phyloP scores from a whole-genome alignment of 2,329 filamentous ascomycete species.

The Pleomassaria siparia region DNA sequence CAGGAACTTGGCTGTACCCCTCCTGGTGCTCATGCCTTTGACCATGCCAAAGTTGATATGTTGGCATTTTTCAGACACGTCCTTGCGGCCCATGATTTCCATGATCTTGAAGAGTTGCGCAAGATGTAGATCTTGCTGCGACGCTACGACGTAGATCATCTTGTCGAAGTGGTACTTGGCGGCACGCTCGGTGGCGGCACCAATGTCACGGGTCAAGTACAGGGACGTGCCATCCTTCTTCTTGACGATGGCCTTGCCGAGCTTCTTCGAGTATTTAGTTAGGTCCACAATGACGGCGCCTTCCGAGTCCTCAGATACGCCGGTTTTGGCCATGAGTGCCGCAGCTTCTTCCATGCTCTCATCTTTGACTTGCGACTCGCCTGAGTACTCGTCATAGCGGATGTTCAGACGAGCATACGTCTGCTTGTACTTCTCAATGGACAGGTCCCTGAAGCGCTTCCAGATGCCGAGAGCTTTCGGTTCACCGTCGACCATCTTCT shows the following conservation, averaged over 20 bases:
- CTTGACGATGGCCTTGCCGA: slow-evolving; percentile 67
- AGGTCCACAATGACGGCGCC: slow-evolving; percentile 71
- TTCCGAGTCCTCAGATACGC: slow-evolving; percentile 64
- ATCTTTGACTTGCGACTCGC: slow-evolving; percentile 67
- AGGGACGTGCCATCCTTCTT: slow-evolving; percentile 68
- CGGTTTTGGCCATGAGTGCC: slow-evolving; percentile 59
- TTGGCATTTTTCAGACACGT: slow-evolving; percentile 60
- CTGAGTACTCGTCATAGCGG: slow-evolving; percentile 66
- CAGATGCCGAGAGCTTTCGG: slow-evolving; percentile 61
- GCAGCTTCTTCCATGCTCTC: slow-evolving; percentile 65
- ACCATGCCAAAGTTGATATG: slow-evolving; percentile 70
- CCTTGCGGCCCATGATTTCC: slow-evolving; percentile 62
- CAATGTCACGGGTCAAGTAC: slow-evolving; percentile 71
- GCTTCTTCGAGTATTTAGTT: slow-evolving; percentile 67
- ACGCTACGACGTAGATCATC: slow-evolving; percentile 69
- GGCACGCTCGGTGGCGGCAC: slow-evolving; percentile 63
- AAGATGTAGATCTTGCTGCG: slow-evolving; percentile 65
- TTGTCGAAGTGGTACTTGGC: slow-evolving; percentile 65
- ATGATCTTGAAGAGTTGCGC: slow-evolving; percentile 67
- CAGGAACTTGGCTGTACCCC: slow-evolving; percentile 58
- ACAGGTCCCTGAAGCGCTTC: slow-evolving; percentile 65
- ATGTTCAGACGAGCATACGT: slow-evolving; percentile 67
- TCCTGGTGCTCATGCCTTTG: slow-evolving; percentile 65
- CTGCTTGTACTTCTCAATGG: slow-evolving; percentile 65
- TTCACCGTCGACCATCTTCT: slow-evolving; percentile 67